Percentiles rank a stretch among this genome's conserved stretches.
Conservation (phyloP, 768 basidiomycete genomes). For the Cystofilobasidium ferigula region DNA sequence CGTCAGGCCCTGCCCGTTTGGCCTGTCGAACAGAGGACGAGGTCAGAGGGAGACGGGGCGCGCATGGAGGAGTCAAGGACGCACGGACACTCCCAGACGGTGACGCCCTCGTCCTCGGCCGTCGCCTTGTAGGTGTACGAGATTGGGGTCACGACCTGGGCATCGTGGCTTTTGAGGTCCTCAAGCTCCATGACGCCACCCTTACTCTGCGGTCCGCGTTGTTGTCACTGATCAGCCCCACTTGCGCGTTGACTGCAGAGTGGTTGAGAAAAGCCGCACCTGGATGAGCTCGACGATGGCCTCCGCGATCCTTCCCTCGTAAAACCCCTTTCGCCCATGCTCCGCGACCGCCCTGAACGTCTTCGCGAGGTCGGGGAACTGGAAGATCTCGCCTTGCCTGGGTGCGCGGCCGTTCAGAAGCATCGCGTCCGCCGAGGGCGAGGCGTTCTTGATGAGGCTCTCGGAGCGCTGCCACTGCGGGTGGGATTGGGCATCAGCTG, state of each 20-base stretch:
- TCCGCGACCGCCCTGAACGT: conserved; percentile 71
- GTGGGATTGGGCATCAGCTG: neutral
- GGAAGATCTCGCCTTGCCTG: conserved; percentile 70
- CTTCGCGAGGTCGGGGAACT: conserved; percentile 64
- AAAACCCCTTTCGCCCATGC: conserved; percentile 83
- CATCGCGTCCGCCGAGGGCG: conserved; percentile 77
- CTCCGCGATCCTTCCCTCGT: conserved; percentile 79
- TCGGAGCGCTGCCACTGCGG: conserved; percentile 49
- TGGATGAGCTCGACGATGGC: conserved; percentile 58
- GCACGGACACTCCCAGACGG: conserved; percentile 59
- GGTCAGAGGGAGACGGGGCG: neutral
- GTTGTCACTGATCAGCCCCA: no score
- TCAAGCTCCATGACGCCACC: conserved; percentile 89
- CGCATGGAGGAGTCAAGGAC: neutral
- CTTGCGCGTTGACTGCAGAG: no score
- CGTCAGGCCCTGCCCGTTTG: conserved; percentile 96
- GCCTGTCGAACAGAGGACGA: conserved; percentile 42
- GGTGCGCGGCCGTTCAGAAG: conserved; percentile 66
- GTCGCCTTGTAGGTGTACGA: conserved; percentile 58
- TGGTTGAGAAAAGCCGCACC: conserved; percentile 22
- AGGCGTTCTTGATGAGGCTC: conserved; percentile 64
- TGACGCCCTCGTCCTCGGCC: conserved; percentile 50
- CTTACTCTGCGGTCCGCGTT: conserved; percentile 55
- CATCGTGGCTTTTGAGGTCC: conserved; percentile 76
- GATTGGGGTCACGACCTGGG: conserved; percentile 77